phyloP scores from a whole-genome alignment of 1,139 yeast genomes.

The Nadsonia commutata region DNA sequence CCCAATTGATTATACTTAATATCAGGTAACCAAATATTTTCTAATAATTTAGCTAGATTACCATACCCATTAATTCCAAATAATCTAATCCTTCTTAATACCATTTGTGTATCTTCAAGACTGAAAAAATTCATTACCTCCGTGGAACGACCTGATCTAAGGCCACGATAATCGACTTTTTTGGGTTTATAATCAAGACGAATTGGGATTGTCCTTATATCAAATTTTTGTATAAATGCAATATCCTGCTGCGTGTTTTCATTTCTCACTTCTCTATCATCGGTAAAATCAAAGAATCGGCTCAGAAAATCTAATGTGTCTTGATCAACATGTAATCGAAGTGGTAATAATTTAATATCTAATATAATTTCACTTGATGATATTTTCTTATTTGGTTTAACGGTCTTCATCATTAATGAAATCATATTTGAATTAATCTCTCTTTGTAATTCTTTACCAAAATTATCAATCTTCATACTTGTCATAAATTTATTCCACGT shows the following conservation, averaged over 20 bases:
- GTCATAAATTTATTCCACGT: constrained; percentile 84
- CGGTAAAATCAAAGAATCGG: constrained; percentile 71
- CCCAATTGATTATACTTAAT: constrained; percentile 64
- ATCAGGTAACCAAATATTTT: constrained; percentile 73
- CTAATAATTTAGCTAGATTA: constrained; percentile 39
- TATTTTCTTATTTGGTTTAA: constrained; percentile 49
- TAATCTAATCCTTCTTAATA: constrained; percentile 43
- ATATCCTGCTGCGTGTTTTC: constrained; percentile 35
- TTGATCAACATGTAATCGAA: constrained; percentile 79
- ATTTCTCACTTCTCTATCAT: constrained; percentile 53
- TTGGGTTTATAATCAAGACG: constrained; percentile 88
- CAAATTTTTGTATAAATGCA: constrained; percentile 53
- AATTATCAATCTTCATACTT: constrained; percentile 47
- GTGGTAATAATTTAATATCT: constrained; percentile 46
- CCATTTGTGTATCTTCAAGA: constrained; percentile 69
- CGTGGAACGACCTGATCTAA: constrained; percentile 71
- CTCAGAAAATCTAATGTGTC: constrained; percentile 76
- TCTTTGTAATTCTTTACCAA: constrained; percentile 26
- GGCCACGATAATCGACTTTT: constrained; percentile 67
- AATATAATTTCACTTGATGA: constrained; percentile 59
- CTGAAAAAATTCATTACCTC: constrained; percentile 82
- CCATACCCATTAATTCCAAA: constrained; percentile 70
- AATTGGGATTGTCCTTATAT: constrained; percentile 45
- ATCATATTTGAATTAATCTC: constrained; percentile 61
- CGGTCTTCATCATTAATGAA: constrained; percentile 36